Evolutionary conservation across 1,139 yeast genomes (phyloP), one percentile per base, ranked within the genome.

Genomic region (Hemisphaericaspora subhashii): DNA sequence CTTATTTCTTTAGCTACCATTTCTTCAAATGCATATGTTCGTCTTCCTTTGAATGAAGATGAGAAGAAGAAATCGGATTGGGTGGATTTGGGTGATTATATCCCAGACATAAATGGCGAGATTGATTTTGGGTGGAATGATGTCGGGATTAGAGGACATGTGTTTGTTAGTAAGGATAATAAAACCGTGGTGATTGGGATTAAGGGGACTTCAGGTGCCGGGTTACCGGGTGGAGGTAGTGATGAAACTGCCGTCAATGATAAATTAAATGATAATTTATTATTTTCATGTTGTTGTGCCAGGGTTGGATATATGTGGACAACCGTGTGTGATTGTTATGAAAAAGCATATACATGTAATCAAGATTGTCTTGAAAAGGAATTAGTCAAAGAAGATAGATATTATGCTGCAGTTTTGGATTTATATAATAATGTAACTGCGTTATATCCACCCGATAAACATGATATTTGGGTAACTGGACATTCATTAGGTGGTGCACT

Each of bases 251-350:
- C 86, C 0, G 77, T 74, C 1, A 80, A 78, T 45, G 99, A 92
- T 58, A 88, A 88, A 60, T 63, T 74, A 26, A 92, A 92, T 58
- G 98, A 94, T 58, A 92, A 92, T 57, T 59, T 92, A 40, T 63
- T 92, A 33, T 92, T 92, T 58, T 86, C 95, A 13, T 92, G 99
- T 60, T 92, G 99, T 60, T 92, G 99, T 66, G 98, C 97, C 1
- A 73, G 98, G 28, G 83, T 92, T 6, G 80, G 94, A 40, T 90
- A 89, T 52, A 65, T 88, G 62, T 94, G 98, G 98, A 81, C 83
- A 7, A 86, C 98, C 0, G 98, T 90, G 1, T 92, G 99, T 62
- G 97, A 89, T 60, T 92, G 99, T 58, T 90, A 84, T 57, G 80
- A 82, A 46, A 81, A 79, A 42, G 79, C 96, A 0, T 88, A 87